Base-by-base conservation (phyloP, 2,329 filamentous ascomycete genomes). In the Fonsecaea erecta region DNA sequence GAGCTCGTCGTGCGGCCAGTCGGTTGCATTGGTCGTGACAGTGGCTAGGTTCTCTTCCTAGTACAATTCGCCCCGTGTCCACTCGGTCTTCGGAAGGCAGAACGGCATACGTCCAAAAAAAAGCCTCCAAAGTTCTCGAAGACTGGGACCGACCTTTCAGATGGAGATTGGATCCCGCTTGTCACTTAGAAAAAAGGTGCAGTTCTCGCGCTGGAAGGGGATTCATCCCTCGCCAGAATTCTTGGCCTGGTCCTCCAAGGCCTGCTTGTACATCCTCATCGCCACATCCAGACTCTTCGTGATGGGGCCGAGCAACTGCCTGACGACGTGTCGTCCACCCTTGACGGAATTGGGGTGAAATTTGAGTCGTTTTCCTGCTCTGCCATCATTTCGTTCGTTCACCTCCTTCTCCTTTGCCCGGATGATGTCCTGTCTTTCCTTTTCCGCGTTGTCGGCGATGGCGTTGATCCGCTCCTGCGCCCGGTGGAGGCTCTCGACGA, bases 381-480 rank as follows among this genome's bases (percentile, higher is more conserved):
- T 84, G n/a, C n/a, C n/a, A 72, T 90, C 83, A 71, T 88, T 90
- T 64, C 90, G 82, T 62, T 89, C 86, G 59, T 88, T 84, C 16
- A 92, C 89, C 72, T 93, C 88, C 69, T 85, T 66, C 88, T 52
- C 46, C 51, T 60, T 81, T 58, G 82, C 83, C 48, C 87, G 85
- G 16, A 96, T 85, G 60, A 87, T 82, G n/a, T 84, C 82, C 58
- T 88, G 82, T 32, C 91, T 85, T 67, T 91, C 90, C 61, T 81
- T 82, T 73, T 97, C 93, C 0, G 95, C 95, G 72, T 92, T 89
- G 14, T 87, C 84, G 0, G 90, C 91, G 1, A 97, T 91, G 16
- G 89, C 88, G 63, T 90, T 86, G 76, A 98, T 94, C 28, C 95
- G 87, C 65, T 90, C 86, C 62, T 88, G 82, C 0, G 92, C 94